Conservation (phyloP, 139 green algal genomes). For the Auxenochlorella pyrenoidosa region DNA sequence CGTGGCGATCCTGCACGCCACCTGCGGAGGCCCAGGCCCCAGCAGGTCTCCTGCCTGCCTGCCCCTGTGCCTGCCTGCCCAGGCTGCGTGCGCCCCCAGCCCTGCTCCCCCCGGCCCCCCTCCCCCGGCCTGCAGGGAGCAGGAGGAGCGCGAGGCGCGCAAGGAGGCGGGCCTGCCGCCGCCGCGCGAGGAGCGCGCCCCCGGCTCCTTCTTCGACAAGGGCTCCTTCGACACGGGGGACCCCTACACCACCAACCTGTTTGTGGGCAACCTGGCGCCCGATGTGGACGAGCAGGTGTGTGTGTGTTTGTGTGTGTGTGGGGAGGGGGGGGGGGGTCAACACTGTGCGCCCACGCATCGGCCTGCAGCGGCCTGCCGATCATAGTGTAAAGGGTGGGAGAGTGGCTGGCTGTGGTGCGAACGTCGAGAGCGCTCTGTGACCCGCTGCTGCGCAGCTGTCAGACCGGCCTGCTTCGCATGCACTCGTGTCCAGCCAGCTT, state of each 20-base stretch:
- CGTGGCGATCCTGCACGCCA: too few relatives aligned
- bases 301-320: too few relatives aligned
- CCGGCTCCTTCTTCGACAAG: neutral
- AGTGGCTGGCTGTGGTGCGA: neutral
- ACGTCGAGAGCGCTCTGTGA: too few relatives aligned
- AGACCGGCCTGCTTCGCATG: neutral
- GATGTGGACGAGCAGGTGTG: slow-evolving; percentile 78
- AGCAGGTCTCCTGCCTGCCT: too few relatives aligned
- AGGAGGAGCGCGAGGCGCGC: slow-evolving; percentile 76
- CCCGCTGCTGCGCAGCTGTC: too few relatives aligned
- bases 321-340: neutral
- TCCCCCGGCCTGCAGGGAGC: slow-evolving; percentile 79
- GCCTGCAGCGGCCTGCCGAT: too few relatives aligned
- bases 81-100: too few relatives aligned
- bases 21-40: too few relatives aligned
- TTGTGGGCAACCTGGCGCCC: slow-evolving; percentile 89
- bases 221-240: slow-evolving; percentile 75
- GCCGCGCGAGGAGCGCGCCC: slow-evolving; percentile 6
- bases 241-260: slow-evolving; percentile 93
- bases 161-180: slow-evolving; percentile 45
- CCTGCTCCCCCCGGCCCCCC: too few relatives aligned
- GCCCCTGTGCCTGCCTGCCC: too few relatives aligned
- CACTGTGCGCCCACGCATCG: too few relatives aligned
- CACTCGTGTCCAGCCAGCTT: neutral
- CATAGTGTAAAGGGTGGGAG: too few relatives aligned